Evolutionary conservation across 768 basidiomycete species (phyloP).

Genomic region (Cubamyces sp.): DNA sequence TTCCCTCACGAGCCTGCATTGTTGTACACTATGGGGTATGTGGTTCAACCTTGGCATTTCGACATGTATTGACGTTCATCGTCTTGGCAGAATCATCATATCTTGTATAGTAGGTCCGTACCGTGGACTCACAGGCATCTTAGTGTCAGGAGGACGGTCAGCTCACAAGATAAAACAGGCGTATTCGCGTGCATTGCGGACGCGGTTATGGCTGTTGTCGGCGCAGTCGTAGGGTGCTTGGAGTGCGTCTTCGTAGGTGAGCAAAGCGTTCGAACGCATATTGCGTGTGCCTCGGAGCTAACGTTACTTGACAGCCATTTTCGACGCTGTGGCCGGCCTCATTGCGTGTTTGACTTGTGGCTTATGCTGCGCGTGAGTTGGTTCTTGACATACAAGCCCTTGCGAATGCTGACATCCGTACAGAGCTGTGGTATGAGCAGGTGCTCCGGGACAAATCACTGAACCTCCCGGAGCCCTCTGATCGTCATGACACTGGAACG

Average conservation of each 20-base stretch:
- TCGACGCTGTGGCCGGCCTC: slow-evolving; percentile 8
- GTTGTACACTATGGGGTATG: slow-evolving; percentile 7
- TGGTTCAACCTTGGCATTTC: not conserved
- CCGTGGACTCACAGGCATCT: no score
- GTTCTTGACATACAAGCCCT: no score
- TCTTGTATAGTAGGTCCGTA: slow-evolving; percentile 24
- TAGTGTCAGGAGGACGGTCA: no score
- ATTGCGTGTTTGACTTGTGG: slow-evolving; percentile 21
- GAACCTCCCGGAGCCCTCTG: slow-evolving; percentile 15
- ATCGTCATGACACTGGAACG: not conserved
- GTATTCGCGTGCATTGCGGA: slow-evolving; percentile 26
- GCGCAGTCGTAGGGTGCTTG: slow-evolving; percentile 17
- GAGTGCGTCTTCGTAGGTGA: slow-evolving; percentile 19
- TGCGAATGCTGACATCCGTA: not conserved
- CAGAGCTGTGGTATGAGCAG: slow-evolving; percentile 13
- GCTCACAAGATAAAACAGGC: not conserved
- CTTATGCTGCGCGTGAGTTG: slow-evolving; percentile 17
- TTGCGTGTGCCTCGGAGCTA: not conserved
- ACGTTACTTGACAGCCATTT: slow-evolving; percentile 2
- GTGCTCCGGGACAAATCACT: slow-evolving; percentile 15
- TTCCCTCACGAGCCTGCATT: not conserved
- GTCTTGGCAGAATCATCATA: slow-evolving; percentile 21
- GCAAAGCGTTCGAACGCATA: not conserved
- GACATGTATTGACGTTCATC: not conserved
- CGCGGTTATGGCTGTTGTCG: slow-evolving; percentile 18